Conservation (phyloP, 2,329 filamentous ascomycete species). For the Ceratocystis variospora region DNA sequence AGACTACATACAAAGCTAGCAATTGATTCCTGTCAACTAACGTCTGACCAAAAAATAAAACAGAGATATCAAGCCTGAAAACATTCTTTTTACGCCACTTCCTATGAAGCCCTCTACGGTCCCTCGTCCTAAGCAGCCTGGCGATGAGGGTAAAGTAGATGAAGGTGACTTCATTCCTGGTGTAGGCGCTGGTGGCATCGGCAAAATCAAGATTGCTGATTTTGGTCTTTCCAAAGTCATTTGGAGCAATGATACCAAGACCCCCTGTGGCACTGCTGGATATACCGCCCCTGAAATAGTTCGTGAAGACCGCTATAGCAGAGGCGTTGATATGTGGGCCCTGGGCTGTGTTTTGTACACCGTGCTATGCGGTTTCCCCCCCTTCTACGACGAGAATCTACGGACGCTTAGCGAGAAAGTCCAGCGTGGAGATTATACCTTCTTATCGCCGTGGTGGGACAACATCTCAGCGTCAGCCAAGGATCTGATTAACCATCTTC, state of each 20-base stretch:
- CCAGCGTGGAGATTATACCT: conserved; percentile 89
- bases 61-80: conserved; percentile 97
- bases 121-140: conserved; percentile 67
- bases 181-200: conserved; percentile 76
- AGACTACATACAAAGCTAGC: conserved; percentile 26
- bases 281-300: conserved; percentile 98
- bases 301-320: conserved; percentile 96
- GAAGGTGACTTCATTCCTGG: conserved; percentile 85
- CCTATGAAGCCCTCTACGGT: conserved; percentile 66
- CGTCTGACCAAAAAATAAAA: conserved; percentile 3
- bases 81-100: conserved; percentile 81
- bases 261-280: conserved; percentile 94
- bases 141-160: conserved; percentile 93
- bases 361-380: conserved; percentile 89
- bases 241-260: conserved; percentile 98
- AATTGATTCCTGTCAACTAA: neutral
- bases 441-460: conserved; percentile 98
- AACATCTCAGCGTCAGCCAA: conserved; percentile 92
- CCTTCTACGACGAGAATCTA: conserved; percentile 97
- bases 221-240: conserved; percentile 96
- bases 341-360: conserved; percentile 95
- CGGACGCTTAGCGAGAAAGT: conserved; percentile 96
- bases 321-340: conserved; percentile 99
- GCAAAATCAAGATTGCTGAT: conserved; percentile 91
- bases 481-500: conserved; percentile 80